A percentile compares a stretch with the other conserved stretches of the same genome.
Evolutionary conservation across 208 protist species (phyloP).

Genomic region (Leishmania mexicana): DNA sequence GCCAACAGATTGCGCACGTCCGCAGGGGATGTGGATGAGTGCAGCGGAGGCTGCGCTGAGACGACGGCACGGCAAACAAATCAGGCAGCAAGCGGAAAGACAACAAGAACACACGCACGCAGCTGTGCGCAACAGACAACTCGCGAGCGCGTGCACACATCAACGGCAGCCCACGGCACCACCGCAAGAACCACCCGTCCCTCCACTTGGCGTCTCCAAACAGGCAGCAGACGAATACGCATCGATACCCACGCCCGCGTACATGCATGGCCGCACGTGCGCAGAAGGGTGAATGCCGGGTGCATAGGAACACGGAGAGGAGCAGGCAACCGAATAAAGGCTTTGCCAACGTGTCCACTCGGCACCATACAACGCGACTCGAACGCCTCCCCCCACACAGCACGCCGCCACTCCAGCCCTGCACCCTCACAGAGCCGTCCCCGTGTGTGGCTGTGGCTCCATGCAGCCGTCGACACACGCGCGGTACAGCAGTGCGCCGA

Average conservation of each 20-base stretch:
- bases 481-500: background rate
- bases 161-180: background rate
- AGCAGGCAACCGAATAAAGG: background rate
- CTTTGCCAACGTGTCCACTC: background rate
- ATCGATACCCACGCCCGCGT: too few relatives aligned
- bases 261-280: background rate
- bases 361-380: too few relatives aligned
- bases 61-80: too few relatives aligned
- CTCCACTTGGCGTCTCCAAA: too few relatives aligned
- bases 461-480: background rate
- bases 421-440: too few relatives aligned
- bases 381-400: background rate
- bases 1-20: background rate
- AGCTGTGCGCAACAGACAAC: background rate
- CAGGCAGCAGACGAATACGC: too few relatives aligned
- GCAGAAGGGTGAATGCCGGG: background rate
- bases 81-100: background rate
- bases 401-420: background rate
- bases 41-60: background rate
- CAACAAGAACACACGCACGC: background rate
- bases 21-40: background rate
- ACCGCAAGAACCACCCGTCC: background rate
- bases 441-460: too few relatives aligned
- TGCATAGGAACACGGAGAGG: background rate
- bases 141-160: background rate